These are phyloP conservation scores for Phyllosticta ampelicida DNA, from an alignment of 2,329 filamentous ascomycete genomes.

Conservation along the genomic window DNA sequence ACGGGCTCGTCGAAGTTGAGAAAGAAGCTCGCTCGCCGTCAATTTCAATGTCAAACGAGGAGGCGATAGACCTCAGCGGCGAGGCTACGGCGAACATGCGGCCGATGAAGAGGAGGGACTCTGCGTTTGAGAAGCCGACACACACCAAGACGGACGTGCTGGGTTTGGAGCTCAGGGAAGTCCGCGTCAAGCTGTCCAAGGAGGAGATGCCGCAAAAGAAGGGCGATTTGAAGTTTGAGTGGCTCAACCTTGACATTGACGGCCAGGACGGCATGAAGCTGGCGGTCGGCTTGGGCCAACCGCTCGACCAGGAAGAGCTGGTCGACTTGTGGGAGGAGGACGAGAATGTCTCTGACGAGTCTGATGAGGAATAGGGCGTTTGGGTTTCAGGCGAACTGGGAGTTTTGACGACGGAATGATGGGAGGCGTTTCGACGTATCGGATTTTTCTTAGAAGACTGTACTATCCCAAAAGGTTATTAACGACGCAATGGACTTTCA, in stretches of 20 bases:
- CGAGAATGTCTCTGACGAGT: constrained; percentile 1
- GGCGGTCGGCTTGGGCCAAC: constrained; percentile 2
- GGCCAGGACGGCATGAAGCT: constrained; percentile 2
- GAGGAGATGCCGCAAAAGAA: not conserved
- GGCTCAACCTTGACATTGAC: not conserved
- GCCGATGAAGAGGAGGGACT: constrained; percentile 2
- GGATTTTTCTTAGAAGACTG: not conserved
- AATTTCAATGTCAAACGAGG: not conserved
- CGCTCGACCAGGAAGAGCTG: constrained; percentile 9
- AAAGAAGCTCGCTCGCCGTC: not conserved
- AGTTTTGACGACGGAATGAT: not conserved
- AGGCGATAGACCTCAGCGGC: not conserved
- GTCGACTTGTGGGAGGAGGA: constrained; percentile 8
- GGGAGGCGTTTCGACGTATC: not conserved
- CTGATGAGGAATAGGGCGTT: constrained; percentile 1
- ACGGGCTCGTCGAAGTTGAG: constrained; percentile 4
- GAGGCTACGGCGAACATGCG: not conserved
- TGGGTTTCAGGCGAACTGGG: not conserved
- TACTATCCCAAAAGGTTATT: not conserved
- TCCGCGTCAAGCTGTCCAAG: not conserved
- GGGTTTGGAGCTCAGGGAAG: constrained; percentile 7
- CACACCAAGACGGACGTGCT: constrained; percentile 9
- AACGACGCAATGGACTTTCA: not conserved
- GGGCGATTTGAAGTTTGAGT: not conserved
- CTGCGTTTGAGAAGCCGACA: constrained; percentile 9